Evolutionary conservation across 2,329 filamentous ascomycete genomes (phyloP).

Genomic region (Sporothrix protearum): DNA sequence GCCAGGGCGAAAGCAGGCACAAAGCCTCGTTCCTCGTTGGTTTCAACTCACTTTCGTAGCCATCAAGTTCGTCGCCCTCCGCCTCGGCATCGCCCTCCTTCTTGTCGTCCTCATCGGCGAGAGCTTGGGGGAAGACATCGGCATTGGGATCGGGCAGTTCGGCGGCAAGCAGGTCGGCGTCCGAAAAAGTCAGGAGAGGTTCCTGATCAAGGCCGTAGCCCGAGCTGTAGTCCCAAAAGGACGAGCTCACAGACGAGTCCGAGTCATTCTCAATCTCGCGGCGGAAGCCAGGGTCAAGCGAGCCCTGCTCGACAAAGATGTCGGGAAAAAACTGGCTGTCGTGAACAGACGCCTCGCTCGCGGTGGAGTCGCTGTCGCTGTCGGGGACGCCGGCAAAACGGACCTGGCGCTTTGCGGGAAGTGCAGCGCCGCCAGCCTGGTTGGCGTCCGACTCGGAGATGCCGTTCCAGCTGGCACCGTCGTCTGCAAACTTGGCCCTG

Average conservation of each 20-base stretch:
- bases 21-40: background rate
- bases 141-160: background rate
- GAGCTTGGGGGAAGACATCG: background rate
- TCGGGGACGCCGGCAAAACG: slow-evolving; percentile 67
- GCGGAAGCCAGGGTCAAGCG: slow-evolving; percentile 68
- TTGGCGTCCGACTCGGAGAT: slow-evolving; percentile 40
- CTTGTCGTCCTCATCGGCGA: background rate
- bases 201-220: slow-evolving; percentile 38
- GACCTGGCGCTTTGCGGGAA: slow-evolving; percentile 59
- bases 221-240: slow-evolving; percentile 62
- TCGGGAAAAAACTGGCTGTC: slow-evolving; percentile 67
- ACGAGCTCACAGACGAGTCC: slow-evolving; percentile 55
- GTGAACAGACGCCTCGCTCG: slow-evolving; percentile 56
- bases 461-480: slow-evolving; percentile 45
- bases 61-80: slow-evolving; percentile 45
- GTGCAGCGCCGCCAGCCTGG: background rate
- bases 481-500: slow-evolving; percentile 47
- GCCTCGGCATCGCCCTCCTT: background rate
- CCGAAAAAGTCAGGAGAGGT: slow-evolving; percentile 32
- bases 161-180: slow-evolving; percentile 33
- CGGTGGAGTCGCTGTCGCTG: slow-evolving; percentile 63
- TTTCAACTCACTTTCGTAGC: slow-evolving; percentile 56
- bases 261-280: slow-evolving; percentile 68
- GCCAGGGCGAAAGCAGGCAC: background rate
- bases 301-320: slow-evolving; percentile 72